Evolutionary conservation across 139 green algal species (phyloP).

Genomic region (Tetraselmis chui): DNA sequence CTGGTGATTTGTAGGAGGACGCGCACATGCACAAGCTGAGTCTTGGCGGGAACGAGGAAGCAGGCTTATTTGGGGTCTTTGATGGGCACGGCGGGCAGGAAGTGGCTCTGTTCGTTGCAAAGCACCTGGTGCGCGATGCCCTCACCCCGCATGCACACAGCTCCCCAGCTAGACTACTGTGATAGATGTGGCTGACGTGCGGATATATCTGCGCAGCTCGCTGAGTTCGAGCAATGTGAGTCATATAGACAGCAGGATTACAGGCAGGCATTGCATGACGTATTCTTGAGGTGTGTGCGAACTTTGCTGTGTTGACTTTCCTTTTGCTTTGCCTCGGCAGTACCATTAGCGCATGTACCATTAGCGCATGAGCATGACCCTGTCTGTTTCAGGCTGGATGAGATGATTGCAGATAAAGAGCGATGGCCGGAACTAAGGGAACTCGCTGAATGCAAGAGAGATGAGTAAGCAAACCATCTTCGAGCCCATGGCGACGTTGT

Average conservation of each 20-base stretch:
- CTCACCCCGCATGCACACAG: no score
- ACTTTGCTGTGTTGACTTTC: no score
- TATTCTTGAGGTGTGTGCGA: background rate
- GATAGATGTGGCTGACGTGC: no score
- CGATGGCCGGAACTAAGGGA: background rate
- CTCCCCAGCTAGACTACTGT: no score
- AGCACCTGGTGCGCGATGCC: conserved; percentile 20
- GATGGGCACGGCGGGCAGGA: conserved; percentile 36
- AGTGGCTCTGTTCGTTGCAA: conserved; percentile 28
- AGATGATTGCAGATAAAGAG: background rate
- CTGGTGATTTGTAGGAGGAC: conserved; percentile 25
- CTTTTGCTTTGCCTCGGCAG: no score
- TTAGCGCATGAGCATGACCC: no score
- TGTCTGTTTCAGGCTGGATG: background rate
- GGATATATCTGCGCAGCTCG: background rate
- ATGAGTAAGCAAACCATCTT: background rate
- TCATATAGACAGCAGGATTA: background rate
- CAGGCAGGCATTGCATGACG: background rate
- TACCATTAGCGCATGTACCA: no score
- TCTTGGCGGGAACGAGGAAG: conserved; percentile 7
- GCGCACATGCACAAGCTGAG: conserved; percentile 31
- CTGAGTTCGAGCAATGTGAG: background rate
- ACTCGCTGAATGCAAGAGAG: background rate
- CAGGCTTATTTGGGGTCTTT: conserved; percentile 33
- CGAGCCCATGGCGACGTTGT: no score